phyloP scores from a whole-genome alignment of 1,139 yeast species.

The Geotrichum carabidarum region DNA sequence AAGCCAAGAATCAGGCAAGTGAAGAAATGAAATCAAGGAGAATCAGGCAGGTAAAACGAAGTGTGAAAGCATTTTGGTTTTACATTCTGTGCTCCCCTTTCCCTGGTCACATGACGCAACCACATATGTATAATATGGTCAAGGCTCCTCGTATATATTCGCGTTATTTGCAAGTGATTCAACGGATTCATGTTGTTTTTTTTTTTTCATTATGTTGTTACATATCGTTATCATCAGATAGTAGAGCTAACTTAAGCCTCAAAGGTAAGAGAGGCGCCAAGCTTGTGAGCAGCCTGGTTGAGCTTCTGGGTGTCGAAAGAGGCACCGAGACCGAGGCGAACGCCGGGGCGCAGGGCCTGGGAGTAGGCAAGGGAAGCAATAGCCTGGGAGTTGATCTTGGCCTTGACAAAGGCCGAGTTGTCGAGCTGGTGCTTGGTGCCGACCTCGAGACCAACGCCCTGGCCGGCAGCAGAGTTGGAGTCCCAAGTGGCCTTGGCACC shows the following conservation, averaged over 20 bases:
- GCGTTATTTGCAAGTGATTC: too few relatives aligned
- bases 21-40: background rate
- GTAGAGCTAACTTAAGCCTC: conserved; percentile 52
- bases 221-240: background rate
- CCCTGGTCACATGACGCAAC: background rate
- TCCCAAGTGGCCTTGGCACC: conserved; percentile 98
- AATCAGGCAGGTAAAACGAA: background rate
- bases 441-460: conserved; percentile 77
- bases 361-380: conserved; percentile 91
- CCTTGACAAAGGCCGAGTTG: conserved; percentile 84
- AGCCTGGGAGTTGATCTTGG: conserved; percentile 96
- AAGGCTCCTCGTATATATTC: background rate
- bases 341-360: conserved; percentile 95
- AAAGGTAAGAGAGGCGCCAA: conserved; percentile 91
- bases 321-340: conserved; percentile 94
- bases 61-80: background rate
- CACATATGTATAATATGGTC: background rate
- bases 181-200: too few relatives aligned
- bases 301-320: conserved; percentile 94
- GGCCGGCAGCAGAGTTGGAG: conserved; percentile 65
- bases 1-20: background rate
- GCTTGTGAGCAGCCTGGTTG: conserved; percentile 96
- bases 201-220: background rate
- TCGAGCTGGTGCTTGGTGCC: conserved; percentile 94
- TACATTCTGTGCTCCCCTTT: background rate